phyloP scores from a whole-genome alignment of 2,329 filamentous ascomycete genomes.

The Ceratocystis papillata region DNA sequence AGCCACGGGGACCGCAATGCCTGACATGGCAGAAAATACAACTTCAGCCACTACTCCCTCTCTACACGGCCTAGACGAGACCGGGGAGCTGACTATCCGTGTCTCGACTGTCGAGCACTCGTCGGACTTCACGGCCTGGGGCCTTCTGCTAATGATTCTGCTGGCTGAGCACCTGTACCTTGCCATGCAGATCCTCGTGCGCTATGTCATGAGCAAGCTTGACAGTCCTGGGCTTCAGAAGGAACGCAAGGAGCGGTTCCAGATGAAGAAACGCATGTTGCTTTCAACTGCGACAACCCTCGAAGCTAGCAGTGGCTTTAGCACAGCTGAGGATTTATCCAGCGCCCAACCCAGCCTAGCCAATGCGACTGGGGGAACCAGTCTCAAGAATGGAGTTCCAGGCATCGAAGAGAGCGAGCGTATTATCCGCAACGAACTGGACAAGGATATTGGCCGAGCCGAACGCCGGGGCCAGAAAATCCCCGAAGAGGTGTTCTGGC shows the following conservation, averaged over 20 bases:
- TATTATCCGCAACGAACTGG: conserved; percentile 54
- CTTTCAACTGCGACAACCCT: conserved; percentile 33
- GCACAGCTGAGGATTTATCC: conserved; percentile 52
- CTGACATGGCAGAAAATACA: neutral
- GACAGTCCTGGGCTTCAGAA: conserved; percentile 80
- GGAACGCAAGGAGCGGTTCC: conserved; percentile 69
- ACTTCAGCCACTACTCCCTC: neutral
- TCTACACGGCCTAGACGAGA: neutral
- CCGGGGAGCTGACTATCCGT: conserved; percentile 10
- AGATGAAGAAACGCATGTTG: conserved; percentile 68
- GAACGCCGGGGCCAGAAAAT: conserved; percentile 30
- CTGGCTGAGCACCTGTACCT: conserved; percentile 85
- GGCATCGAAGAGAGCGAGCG: conserved; percentile 45
- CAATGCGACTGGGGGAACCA: conserved; percentile 23
- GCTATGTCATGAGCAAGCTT: conserved; percentile 62
- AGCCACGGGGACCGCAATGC: neutral
- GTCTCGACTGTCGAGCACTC: conserved; percentile 18
- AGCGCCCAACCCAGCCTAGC: conserved; percentile 34
- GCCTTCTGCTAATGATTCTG: conserved; percentile 68
- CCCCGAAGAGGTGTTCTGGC: conserved; percentile 50
- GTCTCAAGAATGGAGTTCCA: conserved; percentile 31
- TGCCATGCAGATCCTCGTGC: conserved; percentile 60
- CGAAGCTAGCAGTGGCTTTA: conserved; percentile 38
- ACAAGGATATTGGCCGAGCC: conserved; percentile 49
- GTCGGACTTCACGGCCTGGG: conserved; percentile 55